Percentiles rank a stretch among this genome's conserved stretches.
phyloP scores from a whole-genome alignment of 495 filamentous ascomycete species.

The Baudoinia panamericana region DNA sequence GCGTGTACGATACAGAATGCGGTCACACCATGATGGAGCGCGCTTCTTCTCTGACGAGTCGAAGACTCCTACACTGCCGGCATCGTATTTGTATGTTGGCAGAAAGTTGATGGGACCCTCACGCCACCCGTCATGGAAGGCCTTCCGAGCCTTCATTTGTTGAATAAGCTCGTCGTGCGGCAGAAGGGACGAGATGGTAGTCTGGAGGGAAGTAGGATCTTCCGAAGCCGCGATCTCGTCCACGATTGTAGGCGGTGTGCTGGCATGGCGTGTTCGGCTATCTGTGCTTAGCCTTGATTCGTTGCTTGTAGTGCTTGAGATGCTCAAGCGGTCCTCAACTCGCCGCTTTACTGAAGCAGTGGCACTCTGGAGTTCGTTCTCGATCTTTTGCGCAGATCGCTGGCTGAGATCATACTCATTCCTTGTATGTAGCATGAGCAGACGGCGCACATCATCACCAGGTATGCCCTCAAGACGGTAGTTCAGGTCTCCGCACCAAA shows the following conservation, averaged over 20 bases:
- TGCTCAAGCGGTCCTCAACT: constrained; percentile 2
- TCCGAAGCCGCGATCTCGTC: constrained; percentile 14
- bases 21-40: constrained; percentile 93
- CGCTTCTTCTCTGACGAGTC: constrained; percentile 90
- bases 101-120: constrained; percentile 83
- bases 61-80: constrained; percentile 84
- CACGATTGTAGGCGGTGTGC: constrained; percentile 7
- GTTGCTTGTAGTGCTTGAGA: background rate
- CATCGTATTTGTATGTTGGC: constrained; percentile 95
- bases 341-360: constrained; percentile 7
- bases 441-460: constrained; percentile 74
- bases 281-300: constrained; percentile 1
- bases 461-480: constrained; percentile 82
- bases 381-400: constrained; percentile 25
- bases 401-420: constrained; percentile 52
- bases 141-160: constrained; percentile 58
- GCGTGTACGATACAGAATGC: constrained; percentile 76
- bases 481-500: constrained; percentile 96
- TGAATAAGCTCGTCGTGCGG: constrained; percentile 78
- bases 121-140: constrained; percentile 80
- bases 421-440: constrained; percentile 68
- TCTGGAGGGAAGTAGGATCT: constrained; percentile 59
- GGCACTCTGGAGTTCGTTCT: constrained; percentile 24
- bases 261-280: constrained; percentile 3
- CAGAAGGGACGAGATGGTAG: constrained; percentile 71